Conservation (phyloP, 148 eudicot species). For the Diospyros lotus region DNA sequence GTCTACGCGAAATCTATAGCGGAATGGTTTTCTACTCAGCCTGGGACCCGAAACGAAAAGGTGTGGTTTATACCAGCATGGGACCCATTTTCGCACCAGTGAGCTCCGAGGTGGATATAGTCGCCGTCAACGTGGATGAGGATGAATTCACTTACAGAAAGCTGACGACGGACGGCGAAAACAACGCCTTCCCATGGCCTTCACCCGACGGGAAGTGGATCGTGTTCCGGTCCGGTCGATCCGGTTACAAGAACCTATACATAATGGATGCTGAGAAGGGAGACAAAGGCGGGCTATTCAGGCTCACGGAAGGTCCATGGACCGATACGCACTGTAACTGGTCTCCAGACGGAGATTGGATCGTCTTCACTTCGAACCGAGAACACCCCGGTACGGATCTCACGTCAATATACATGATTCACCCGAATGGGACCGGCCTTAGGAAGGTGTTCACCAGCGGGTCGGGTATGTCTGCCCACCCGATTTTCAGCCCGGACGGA, state of each 20-base stretch:
- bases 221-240: conserved; percentile 77
- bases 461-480: conserved; percentile 49
- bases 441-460: conserved; percentile 42
- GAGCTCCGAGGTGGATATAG: conserved; percentile 42
- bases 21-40: conserved; percentile 62
- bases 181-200: conserved; percentile 77
- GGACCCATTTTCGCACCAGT: conserved; percentile 61
- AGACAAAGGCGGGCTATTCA: conserved; percentile 51
- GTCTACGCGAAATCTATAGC: conserved; percentile 15
- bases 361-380: conserved; percentile 76
- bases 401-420: conserved; percentile 53
- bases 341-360: conserved; percentile 74
- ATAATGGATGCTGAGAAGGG: conserved; percentile 59
- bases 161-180: conserved; percentile 40
- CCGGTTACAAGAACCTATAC: conserved; percentile 74
- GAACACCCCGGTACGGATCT: conserved; percentile 50
- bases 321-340: conserved; percentile 85
- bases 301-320: conserved; percentile 69
- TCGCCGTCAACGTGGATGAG: conserved; percentile 25
- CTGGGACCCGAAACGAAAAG: conserved; percentile 55
- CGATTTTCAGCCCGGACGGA: conserved; percentile 63
- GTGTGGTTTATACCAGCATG: conserved; percentile 49
- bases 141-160: conserved; percentile 35
- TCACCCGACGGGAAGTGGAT: conserved; percentile 75
- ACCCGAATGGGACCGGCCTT: conserved; percentile 53